phyloP scores from a whole-genome alignment of 139 green algal species.

The Chlorella sp. region DNA sequence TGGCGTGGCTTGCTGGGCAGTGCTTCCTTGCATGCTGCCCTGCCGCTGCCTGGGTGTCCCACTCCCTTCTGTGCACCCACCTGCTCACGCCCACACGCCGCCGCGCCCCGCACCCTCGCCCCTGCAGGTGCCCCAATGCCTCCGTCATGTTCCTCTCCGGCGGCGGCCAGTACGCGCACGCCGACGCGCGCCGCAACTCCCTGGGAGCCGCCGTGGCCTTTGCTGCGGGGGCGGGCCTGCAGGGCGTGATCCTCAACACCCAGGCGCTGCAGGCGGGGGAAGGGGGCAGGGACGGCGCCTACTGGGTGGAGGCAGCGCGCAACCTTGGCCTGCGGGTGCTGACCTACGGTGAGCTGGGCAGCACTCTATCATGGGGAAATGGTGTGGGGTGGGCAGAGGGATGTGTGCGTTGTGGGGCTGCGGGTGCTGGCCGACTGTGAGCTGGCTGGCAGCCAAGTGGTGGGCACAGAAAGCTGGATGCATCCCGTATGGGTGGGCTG shows the following conservation, averaged over 20 bases:
- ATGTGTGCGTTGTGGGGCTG: too few relatives aligned
- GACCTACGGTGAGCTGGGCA: slow-evolving; percentile 80
- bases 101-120: slow-evolving; percentile 32
- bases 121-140: slow-evolving; percentile 45
- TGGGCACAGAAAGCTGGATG: too few relatives aligned
- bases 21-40: background rate
- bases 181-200: slow-evolving; percentile 74
- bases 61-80: too few relatives aligned
- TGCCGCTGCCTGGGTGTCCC: background rate
- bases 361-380: too few relatives aligned
- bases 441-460: too few relatives aligned
- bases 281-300: slow-evolving; percentile 5
- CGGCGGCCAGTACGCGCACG: slow-evolving; percentile 65
- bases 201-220: slow-evolving; percentile 71
- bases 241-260: slow-evolving; percentile 78
- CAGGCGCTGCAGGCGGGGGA: slow-evolving; percentile 37
- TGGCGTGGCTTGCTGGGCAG: too few relatives aligned
- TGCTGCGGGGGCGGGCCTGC: slow-evolving; percentile 56
- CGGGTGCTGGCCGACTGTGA: too few relatives aligned
- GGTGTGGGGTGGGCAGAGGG: too few relatives aligned
- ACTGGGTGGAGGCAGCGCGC: slow-evolving; percentile 49
- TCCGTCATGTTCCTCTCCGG: slow-evolving; percentile 85
- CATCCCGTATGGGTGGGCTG: too few relatives aligned
- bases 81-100: background rate
- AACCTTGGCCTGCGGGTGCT: slow-evolving; percentile 66